phyloP scores from a whole-genome alignment of 257 asterid genomes.

The Solanum piurae region DNA sequence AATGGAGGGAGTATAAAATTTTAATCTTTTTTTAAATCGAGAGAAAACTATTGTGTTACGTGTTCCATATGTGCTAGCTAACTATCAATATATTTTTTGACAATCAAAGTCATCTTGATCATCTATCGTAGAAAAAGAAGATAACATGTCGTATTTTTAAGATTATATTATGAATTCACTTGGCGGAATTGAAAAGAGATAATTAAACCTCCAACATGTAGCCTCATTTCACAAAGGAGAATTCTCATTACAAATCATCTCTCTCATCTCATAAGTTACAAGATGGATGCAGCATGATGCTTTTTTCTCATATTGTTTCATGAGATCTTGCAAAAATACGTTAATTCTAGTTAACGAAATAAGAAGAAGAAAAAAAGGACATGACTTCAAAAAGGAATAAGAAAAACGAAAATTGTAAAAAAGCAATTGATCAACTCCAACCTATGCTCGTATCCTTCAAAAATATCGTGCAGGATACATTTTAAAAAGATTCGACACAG shows the following conservation, averaged over 20 bases:
- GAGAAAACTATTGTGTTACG: too few species aligned
- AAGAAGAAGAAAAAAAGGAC: background rate
- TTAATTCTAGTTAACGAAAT: background rate
- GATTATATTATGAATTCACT: background rate
- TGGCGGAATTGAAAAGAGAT: background rate
- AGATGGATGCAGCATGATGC: background rate
- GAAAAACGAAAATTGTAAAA: background rate
- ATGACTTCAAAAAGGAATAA: background rate
- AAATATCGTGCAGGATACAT: fast-evolving
- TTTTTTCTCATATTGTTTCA: background rate
- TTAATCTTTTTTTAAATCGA: too few species aligned
- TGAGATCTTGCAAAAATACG: background rate
- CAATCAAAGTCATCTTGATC: too few species aligned
- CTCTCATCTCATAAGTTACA: background rate
- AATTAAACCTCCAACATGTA: background rate
- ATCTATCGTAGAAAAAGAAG: background rate
- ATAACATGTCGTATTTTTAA: background rate
- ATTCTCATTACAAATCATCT: background rate
- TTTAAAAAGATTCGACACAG: background rate
- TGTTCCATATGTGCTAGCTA: too few species aligned
- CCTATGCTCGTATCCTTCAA: background rate
- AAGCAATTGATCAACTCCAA: background rate
- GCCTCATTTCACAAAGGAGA: background rate
- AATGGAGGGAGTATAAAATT: too few species aligned
- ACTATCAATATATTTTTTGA: too few species aligned